Evolutionary conservation across 371 early-diverging fungal species (phyloP), one percentile per base, ranked within the genome.

Genomic region (Syncephalastrum racemosum): DNA sequence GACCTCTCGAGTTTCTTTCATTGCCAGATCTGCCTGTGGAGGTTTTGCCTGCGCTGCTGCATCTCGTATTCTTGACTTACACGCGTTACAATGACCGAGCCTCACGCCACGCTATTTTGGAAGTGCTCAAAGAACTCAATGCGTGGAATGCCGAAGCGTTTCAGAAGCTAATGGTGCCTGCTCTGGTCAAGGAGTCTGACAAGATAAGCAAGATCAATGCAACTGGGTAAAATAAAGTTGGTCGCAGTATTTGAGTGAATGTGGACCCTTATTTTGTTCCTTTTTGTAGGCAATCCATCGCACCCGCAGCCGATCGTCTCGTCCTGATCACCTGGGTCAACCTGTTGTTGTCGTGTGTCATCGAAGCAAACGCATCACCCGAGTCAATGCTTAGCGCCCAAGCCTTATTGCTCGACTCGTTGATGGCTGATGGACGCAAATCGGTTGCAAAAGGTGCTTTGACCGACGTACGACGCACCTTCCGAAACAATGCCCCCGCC

Each of bases 51-150:
- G 62, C 75, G 12, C 56, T 87, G 43, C 65, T 87, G 45, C 79
- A 77, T 46, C 60, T 84, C 48, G 53, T 85, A 23, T 71, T 82
- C 53, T 63, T 85, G 46, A 81, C 85, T 43, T 81, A 84, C 63
- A 66, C 85, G 22, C 85, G 87, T 46, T 87, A 87, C 59, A 77
- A 70, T 46, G 87, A 87, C 59, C 77, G 83, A 53, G 64, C 72
- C 27, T 87, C 85, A 15, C 85, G 87, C 53, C 61, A 67, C 36
- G 68, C 81, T 3, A 75, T 85, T 43, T 56, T 85, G n/a, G 83
- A 84, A 24, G 79, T 79, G 5, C 59, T 85, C n/a, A 73, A 70
- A 39, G 87, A 82, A 43, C 67, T 86, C 25, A 71, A 84, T 61
- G 73, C 73, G 49, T 85, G 83, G 85, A 83, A 84, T 48, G 64